Evolutionary conservation across 805 yeast species (phyloP), one percentile per base, ranked within the genome.

Genomic region (Schizosaccharomyces japonicus): DNA sequence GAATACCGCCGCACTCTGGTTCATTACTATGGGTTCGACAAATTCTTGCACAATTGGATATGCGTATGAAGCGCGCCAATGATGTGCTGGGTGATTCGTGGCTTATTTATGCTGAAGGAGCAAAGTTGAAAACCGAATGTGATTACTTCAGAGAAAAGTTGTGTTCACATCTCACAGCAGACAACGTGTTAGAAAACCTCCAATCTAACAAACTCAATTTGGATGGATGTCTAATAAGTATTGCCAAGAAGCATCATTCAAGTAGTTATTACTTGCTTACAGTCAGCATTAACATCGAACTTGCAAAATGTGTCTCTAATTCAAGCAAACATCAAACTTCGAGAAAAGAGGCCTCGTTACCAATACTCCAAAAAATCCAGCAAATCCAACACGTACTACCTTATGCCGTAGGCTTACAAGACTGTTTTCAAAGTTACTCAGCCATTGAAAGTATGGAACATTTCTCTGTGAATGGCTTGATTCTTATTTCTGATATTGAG

Each of bases 51-150:
- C 70, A 70, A 45, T 55, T 76, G 2, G 58, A 60, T 3, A 58
- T 60, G 23, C 56, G 75, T n/a, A 54, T 66, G 29, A 53, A 57
- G 3, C 64, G 73, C 28, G 59, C 77, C 5, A 73, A 70, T 40
- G 58, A 66, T 10, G 65, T 77, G 3, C 60, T 78, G 5, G 80
- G 84, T 0, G 56, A 64, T 15, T 73, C 73, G 5, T 78, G 85
- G 85, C 61, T 58, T 19, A 60, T 66, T 7, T 73, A 72, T 50
- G 70, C 76, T 2, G 83, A 76, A 47, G 95, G 94, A 0, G 69
- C 67, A 47, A 71, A 69, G 51, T 69, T 87, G 1, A 63, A 69
- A 8, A 58, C 63, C 1, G 80, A 73, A 50, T 66, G 72, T 23
- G 53, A 57, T 2, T 58, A 63, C 0, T 63, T 80, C 45, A 54